Percentiles rank a stretch among this genome's conserved stretches.
phyloP scores from a whole-genome alignment of 768 basidiomycete genomes.

The Sistotremastrum niveocremeum region DNA sequence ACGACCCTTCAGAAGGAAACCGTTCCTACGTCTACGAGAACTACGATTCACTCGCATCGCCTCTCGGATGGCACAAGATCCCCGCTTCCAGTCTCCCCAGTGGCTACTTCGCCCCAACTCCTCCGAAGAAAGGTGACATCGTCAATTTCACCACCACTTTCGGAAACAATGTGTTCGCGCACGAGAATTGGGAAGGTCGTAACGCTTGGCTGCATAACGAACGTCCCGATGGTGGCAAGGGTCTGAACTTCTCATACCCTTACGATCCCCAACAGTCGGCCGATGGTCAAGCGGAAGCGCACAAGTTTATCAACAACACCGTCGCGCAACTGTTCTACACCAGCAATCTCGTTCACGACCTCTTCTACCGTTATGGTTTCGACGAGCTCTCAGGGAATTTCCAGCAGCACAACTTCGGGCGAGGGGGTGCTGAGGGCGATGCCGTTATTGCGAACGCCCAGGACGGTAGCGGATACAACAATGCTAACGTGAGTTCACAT shows the following conservation, averaged over 20 bases:
- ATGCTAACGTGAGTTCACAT: slow-evolving; percentile 57
- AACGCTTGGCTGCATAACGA: slow-evolving; percentile 57
- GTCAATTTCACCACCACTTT: slow-evolving; percentile 66
- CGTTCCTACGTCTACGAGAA: slow-evolving; percentile 48
- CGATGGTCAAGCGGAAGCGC: slow-evolving; percentile 58
- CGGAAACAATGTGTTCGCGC: slow-evolving; percentile 87
- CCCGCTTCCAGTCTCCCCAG: slow-evolving; percentile 58
- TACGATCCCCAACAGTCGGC: slow-evolving; percentile 51
- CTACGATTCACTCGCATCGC: slow-evolving; percentile 67
- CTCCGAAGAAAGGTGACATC: slow-evolving; percentile 13
- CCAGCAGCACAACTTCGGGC: slow-evolving; percentile 94
- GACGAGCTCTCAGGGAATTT: slow-evolving; percentile 89
- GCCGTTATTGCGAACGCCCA: slow-evolving; percentile 92
- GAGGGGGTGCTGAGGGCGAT: slow-evolving; percentile 77
- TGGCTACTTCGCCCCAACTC: slow-evolving; percentile 13
- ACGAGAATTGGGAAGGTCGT: slow-evolving; percentile 82
- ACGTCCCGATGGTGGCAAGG: slow-evolving; percentile 55
- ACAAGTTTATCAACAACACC: slow-evolving; percentile 75
- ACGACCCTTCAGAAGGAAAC: slow-evolving; percentile 68
- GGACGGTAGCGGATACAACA: slow-evolving; percentile 88
- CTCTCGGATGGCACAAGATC: slow-evolving; percentile 84
- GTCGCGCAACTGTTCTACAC: slow-evolving; percentile 87
- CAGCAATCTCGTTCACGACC: slow-evolving; percentile 65
- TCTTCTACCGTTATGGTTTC: slow-evolving; percentile 86
- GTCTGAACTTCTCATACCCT: slow-evolving; percentile 50